These are phyloP conservation scores for Trichoderma endophyticum DNA, from an alignment of 2,329 filamentous ascomycete species.

Conservation along the genomic window DNA sequence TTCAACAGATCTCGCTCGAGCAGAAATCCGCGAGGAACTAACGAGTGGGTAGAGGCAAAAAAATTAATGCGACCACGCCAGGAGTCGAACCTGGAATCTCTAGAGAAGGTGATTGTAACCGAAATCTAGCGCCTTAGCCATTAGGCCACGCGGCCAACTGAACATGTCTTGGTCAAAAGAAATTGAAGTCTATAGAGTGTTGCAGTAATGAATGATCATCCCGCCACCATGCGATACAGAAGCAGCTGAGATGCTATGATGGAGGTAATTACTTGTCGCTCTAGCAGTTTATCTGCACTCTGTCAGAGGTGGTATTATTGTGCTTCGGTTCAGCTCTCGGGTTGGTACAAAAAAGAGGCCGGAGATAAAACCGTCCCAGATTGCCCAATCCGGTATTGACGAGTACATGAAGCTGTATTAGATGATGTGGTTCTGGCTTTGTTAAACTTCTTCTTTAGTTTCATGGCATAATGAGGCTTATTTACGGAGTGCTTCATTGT, in stretches of 20 bases:
- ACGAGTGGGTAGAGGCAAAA: background rate
- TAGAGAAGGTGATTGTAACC: slow-evolving; percentile 28
- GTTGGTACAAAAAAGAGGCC: background rate
- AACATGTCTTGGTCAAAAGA: background rate
- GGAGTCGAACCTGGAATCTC: slow-evolving; percentile 38
- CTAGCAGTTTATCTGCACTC: too few relatives aligned
- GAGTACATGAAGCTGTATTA: background rate
- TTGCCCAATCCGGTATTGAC: background rate
- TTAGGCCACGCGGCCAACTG: slow-evolving; percentile 35
- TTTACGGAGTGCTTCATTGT: background rate
- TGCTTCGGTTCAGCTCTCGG: background rate
- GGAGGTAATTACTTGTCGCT: background rate
- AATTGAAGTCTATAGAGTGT: background rate
- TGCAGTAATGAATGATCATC: background rate
- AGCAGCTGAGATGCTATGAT: background rate
- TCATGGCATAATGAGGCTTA: too few relatives aligned
- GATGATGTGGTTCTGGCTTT: background rate
- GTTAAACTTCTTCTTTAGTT: background rate
- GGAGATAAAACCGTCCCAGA: background rate
- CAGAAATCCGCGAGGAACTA: background rate
- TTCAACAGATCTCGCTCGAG: too few relatives aligned
- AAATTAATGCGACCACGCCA: slow-evolving; percentile 31
- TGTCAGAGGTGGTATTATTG: background rate
- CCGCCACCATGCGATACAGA: background rate
- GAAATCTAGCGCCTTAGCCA: slow-evolving; percentile 39